phyloP scores from a whole-genome alignment of 179 eudicot species.

The Gypsophila paniculata region DNA sequence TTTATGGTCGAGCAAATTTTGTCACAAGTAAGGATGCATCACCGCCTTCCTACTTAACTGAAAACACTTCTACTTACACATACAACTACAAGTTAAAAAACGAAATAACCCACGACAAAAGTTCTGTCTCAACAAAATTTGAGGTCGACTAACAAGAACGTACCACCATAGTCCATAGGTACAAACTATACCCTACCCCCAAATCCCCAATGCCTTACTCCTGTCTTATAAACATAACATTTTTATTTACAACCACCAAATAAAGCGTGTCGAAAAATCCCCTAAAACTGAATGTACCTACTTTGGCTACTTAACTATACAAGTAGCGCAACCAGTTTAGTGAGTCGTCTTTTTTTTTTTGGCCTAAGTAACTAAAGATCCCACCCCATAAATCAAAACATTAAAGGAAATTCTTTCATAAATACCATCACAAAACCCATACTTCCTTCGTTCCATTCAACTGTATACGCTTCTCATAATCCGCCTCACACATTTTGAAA shows the following conservation, averaged over 20 bases:
- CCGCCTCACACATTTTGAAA: no score
- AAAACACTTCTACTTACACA: background rate
- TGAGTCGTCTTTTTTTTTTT: background rate
- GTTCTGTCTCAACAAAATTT: background rate
- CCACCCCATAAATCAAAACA: no score
- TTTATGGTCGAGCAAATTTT: background rate
- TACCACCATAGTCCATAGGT: background rate
- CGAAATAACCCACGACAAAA: background rate
- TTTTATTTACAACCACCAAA: background rate
- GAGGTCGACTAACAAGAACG: background rate
- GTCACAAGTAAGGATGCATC: background rate
- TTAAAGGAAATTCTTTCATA: background rate
- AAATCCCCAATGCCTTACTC: background rate
- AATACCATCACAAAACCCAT: background rate
- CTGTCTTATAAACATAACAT: background rate
- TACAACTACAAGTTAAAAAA: background rate
- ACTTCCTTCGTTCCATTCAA: no score
- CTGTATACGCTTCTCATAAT: no score
- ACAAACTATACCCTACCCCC: background rate
- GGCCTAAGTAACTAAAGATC: background rate
- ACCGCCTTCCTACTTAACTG: background rate
- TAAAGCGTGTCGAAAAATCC: background rate
- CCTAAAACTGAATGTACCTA: background rate
- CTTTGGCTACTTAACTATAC: background rate
- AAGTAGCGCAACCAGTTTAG: background rate